Conservation (phyloP, 1,139 yeast genomes). For the Debaryomyces udenii region DNA sequence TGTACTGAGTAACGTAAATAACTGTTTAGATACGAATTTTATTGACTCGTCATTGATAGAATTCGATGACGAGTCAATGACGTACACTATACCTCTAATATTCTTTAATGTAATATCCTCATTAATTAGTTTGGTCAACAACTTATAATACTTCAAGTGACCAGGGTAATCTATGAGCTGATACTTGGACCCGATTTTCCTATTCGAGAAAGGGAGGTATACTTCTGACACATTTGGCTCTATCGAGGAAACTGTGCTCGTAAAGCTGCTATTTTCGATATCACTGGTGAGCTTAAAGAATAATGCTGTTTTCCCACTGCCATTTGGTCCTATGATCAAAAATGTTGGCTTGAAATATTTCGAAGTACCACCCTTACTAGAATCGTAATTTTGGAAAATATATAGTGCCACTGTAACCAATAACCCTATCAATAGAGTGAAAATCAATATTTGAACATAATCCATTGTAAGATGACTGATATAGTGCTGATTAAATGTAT, state of each 20-base stretch:
- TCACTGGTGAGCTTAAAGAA: conserved; percentile 38
- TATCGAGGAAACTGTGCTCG: conserved; percentile 47
- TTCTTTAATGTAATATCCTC: conserved; percentile 48
- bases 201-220: conserved; percentile 38
- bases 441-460: conserved; percentile 23
- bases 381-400: conserved; percentile 26
- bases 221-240: conserved; percentile 39
- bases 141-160: conserved; percentile 67
- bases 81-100: conserved; percentile 66
- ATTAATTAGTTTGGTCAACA: conserved; percentile 44
- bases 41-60: conserved; percentile 40
- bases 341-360: conserved; percentile 52
- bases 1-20: conserved; percentile 55
- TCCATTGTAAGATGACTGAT: conserved; percentile 24
- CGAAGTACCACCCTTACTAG: conserved; percentile 15
- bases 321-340: conserved; percentile 71
- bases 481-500: not conserved
- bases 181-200: conserved; percentile 35
- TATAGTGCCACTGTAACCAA: conserved; percentile 26
- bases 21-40: conserved; percentile 52
- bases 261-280: conserved; percentile 16
- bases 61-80: conserved; percentile 64
- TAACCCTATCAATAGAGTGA: conserved; percentile 29
- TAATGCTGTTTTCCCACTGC: conserved; percentile 76
- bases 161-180: conserved; percentile 84